Evolutionary conservation across 345 rosid species (phyloP), one percentile per base, ranked within the genome.

Genomic region (Sapria himalayana): DNA sequence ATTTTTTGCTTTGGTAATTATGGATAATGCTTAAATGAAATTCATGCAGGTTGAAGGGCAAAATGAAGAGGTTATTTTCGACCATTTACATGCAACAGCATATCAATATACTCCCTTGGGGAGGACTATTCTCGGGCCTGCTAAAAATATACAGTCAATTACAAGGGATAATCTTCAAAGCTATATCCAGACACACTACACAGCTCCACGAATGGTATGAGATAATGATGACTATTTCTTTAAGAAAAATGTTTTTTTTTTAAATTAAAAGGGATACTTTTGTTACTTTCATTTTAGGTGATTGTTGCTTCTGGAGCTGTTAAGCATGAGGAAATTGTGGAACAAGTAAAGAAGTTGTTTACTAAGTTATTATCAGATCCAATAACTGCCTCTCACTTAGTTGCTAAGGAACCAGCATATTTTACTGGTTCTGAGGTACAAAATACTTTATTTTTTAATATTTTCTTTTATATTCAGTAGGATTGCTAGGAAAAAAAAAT

Each of bases 221-320:
- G 11, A 14, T 17, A 21, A n/a, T 21, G 15, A 22, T 46, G 22
- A 41, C 2, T 21, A 19, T 36, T 35, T 29, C 15, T 22, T 22
- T 43, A 2, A 23, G n/a, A n/a, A n/a, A n/a, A n/a, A 33, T 9
- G 3, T 3, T 15, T 0, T 11, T 4, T 20, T n/a, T n/a, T n/a
- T n/a, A n/a, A n/a, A n/a, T n/a, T n/a, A n/a, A n/a, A n/a, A n/a
- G n/a, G n/a, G n/a, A n/a, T n/a, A n/a, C 14, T 9, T 21, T 21
- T 22, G 43, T 22, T 40, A 44, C 52, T 49, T 49, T 29, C 21
- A 18, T 51, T 58, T 46, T 62, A 91, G 99, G 86, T 91, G 21
- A 73, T 91, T 55, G 69, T 79, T 53, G 95, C 93, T 59, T 64
- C 93, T 46, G 99, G 99, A 59, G 99, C 95, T 61, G 93, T 84